Conservation (phyloP, 2,329 filamentous ascomycete genomes). For the Pyrenophora graminea region DNA sequence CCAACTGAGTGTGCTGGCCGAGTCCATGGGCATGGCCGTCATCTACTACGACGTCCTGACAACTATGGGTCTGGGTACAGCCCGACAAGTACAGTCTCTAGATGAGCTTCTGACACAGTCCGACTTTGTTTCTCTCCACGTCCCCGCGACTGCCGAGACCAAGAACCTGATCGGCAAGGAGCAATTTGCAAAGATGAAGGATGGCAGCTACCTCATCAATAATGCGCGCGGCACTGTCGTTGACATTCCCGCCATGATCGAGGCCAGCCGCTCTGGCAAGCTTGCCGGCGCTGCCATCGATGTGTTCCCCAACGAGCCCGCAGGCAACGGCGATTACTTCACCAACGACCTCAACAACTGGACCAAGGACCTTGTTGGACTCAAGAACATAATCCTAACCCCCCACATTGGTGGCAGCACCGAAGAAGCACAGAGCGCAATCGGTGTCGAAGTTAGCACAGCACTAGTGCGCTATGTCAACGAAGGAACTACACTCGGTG, state of each 20-base stretch:
- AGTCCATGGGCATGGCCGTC: constrained; percentile 97
- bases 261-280: constrained; percentile 82
- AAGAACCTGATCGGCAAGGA: constrained; percentile 83
- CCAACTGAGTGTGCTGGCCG: constrained; percentile 91
- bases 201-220: constrained; percentile 92
- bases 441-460: constrained; percentile 89
- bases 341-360: constrained; percentile 79
- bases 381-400: constrained; percentile 93
- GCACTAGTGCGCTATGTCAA: constrained; percentile 94
- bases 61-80: constrained; percentile 90
- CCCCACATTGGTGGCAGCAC: constrained; percentile 98
- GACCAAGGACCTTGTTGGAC: constrained; percentile 78
- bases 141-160: constrained; percentile 91
- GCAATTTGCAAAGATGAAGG: constrained; percentile 87
- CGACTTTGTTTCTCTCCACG: constrained; percentile 94
- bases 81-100: constrained; percentile 78
- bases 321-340: constrained; percentile 94
- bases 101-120: constrained; percentile 75
- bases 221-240: constrained; percentile 92
- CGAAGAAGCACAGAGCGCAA: constrained; percentile 94
- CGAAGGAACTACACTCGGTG: constrained; percentile 85
- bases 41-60: constrained; percentile 97
- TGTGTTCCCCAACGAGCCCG: constrained; percentile 92
- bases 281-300: constrained; percentile 94
- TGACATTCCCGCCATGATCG: constrained; percentile 88